These are phyloP conservation scores for Metarhizium anisopliae DNA, from an alignment of 2,329 filamentous ascomycete species.

Conservation along the genomic window DNA sequence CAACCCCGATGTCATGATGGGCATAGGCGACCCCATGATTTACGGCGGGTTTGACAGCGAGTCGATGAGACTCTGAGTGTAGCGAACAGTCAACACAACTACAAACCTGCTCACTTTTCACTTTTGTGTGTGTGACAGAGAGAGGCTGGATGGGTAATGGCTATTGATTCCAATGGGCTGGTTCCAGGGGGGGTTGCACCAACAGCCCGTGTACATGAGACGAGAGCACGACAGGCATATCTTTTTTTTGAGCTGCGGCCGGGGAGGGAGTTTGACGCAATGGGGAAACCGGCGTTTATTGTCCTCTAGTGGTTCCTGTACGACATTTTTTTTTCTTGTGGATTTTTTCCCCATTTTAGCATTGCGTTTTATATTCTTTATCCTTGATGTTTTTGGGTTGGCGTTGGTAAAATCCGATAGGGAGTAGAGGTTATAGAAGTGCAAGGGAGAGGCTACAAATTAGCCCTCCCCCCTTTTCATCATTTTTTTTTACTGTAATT, in stretches of 20 bases:
- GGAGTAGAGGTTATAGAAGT: too few species aligned
- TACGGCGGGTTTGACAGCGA: slow-evolving; percentile 43
- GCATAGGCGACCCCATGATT: slow-evolving; percentile 50
- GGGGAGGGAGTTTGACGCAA: too few species aligned
- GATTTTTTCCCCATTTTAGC: too few species aligned
- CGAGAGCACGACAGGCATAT: neutral
- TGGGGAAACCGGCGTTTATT: too few species aligned
- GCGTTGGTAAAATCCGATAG: too few species aligned
- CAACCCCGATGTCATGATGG: slow-evolving; percentile 47
- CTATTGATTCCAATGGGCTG: neutral
- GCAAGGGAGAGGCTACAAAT: too few species aligned
- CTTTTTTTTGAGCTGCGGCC: neutral
- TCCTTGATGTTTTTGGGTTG: too few species aligned
- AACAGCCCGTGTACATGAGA: neutral
- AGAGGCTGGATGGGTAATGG: neutral
- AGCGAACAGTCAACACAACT: neutral
- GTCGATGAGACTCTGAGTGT: slow-evolving; percentile 27
- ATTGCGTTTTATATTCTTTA: too few species aligned
- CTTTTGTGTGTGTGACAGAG: neutral
- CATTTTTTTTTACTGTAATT: too few species aligned
- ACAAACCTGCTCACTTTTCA: neutral
- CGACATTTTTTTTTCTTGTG: too few species aligned
- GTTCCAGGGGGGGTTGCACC: neutral
- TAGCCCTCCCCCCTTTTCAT: too few species aligned
- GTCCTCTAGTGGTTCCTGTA: too few species aligned